Percentiles rank a stretch among this genome's conserved stretches.
These are phyloP conservation scores for Letharia lupina DNA, from an alignment of 495 filamentous ascomycete species.

Conservation along the genomic window DNA sequence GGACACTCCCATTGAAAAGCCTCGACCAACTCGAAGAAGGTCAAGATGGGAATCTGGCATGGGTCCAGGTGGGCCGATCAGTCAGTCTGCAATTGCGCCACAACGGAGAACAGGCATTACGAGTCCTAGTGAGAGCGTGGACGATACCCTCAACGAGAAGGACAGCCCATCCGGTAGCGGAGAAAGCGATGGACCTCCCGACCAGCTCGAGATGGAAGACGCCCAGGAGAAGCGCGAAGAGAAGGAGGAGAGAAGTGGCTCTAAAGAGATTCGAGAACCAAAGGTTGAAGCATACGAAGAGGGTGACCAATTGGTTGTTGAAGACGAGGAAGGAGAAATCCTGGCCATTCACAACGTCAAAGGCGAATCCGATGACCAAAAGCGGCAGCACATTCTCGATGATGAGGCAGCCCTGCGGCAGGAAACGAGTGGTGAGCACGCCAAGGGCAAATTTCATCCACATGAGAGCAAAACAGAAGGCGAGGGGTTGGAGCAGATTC, in stretches of 20 bases:
- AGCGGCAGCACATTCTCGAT: constrained; percentile 46
- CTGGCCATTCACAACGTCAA: constrained; percentile 45
- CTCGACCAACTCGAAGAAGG: constrained; percentile 52
- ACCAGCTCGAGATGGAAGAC: constrained; percentile 23
- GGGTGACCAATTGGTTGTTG: constrained; percentile 71
- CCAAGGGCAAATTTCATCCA: constrained; percentile 36
- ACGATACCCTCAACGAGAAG: constrained; percentile 34
- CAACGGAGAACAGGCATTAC: constrained; percentile 39
- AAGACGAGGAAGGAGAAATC: constrained; percentile 85
- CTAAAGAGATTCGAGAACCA: constrained; percentile 31
- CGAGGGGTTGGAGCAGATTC: constrained; percentile 35
- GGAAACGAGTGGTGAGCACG: constrained; percentile 40
- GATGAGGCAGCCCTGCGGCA: constrained; percentile 53
- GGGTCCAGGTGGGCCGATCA: constrained; percentile 81
- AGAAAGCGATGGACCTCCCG: constrained; percentile 19
- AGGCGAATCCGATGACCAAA: constrained; percentile 36
- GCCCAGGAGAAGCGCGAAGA: constrained; percentile 27
- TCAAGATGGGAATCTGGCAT: constrained; percentile 65
- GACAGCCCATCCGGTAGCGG: constrained; percentile 22
- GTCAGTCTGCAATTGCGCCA: constrained; percentile 82
- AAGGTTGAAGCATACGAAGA: constrained; percentile 68
- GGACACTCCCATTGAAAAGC: constrained; percentile 52
- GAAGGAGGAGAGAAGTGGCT: constrained; percentile 30
- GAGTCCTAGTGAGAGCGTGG: constrained; percentile 30
- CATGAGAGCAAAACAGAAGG: constrained; percentile 39